Conservation (phyloP, 257 asterid genomes). For the Misopates orontium region DNA sequence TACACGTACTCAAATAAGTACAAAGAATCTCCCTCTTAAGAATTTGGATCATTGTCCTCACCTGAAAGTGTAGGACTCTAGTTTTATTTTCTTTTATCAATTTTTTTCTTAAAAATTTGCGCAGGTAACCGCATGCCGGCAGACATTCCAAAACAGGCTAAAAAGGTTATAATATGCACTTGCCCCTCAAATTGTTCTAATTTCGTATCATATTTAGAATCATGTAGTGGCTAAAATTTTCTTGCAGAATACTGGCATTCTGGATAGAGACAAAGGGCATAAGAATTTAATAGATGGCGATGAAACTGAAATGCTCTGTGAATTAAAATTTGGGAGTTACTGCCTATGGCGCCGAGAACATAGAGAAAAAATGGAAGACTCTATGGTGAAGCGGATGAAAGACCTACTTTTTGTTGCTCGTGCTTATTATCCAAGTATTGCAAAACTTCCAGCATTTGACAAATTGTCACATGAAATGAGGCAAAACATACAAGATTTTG, state of each 20-base stretch:
- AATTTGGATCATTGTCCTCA: slow-evolving; percentile 14
- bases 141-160: slow-evolving; percentile 42
- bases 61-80: slow-evolving; percentile 13
- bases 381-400: slow-evolving; percentile 87
- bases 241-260: slow-evolving; percentile 46
- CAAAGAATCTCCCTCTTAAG: slow-evolving; percentile 19
- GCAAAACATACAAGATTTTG: slow-evolving; percentile 96
- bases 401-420: slow-evolving; percentile 97
- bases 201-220: too few species aligned
- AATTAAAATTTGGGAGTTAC: slow-evolving; percentile 87
- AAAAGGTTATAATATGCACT: slow-evolving; percentile 42
- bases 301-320: slow-evolving; percentile 67
- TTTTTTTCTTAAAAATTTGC: slow-evolving; percentile 23
- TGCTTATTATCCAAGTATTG: slow-evolving; percentile 96
- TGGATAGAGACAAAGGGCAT: slow-evolving; percentile 28
- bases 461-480: slow-evolving; percentile 82
- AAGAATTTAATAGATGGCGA: slow-evolving; percentile 39
- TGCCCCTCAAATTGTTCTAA: slow-evolving; percentile 13
- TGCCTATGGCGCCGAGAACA: slow-evolving; percentile 92
- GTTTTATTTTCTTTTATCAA: slow-evolving; percentile 20
- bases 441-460: slow-evolving; percentile 79
- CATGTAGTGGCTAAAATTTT: background rate
- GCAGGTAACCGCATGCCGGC: slow-evolving; percentile 51
- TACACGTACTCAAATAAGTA: slow-evolving; percentile 27
- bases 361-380: slow-evolving; percentile 66